These are phyloP conservation scores for Ustilago tritici DNA, from an alignment of 1,284 basidiomycete genomes.

Conservation along the genomic window DNA sequence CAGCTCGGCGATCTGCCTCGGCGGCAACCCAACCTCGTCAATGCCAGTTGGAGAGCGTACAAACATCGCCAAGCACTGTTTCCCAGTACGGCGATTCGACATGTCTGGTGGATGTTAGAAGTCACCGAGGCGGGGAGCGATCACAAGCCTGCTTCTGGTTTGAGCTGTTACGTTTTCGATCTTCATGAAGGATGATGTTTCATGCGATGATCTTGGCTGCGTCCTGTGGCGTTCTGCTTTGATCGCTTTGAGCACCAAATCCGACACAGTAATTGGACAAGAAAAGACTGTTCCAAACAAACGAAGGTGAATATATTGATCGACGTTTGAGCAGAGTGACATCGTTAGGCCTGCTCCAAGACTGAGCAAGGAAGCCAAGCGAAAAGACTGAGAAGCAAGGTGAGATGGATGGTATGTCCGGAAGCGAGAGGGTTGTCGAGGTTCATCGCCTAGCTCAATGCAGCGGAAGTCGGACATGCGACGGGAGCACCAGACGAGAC, in stretches of 20 bases:
- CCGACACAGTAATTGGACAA: background rate
- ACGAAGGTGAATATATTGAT: background rate
- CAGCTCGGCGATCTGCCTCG: slow-evolving; percentile 16
- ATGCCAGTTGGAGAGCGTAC: background rate
- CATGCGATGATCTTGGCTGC: slow-evolving; percentile 10
- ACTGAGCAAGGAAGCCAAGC: background rate
- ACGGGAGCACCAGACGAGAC: background rate
- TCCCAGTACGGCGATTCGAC: slow-evolving; percentile 1
- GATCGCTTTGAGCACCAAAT: background rate
- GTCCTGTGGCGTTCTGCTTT: background rate
- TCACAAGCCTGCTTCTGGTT: background rate
- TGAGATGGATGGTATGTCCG: background rate
- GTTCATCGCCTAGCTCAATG: background rate
- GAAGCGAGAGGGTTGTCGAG: background rate
- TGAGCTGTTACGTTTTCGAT: background rate
- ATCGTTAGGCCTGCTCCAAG: background rate
- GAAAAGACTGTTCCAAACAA: background rate
- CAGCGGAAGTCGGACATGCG: background rate
- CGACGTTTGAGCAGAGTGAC: background rate
- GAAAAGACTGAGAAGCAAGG: background rate
- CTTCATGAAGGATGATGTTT: background rate
- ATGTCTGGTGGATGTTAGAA: slow-evolving; percentile 29
- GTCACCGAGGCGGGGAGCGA: slow-evolving; percentile 24
- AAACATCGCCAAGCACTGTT: slow-evolving; percentile 9
- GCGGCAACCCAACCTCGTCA: background rate